Conservation (phyloP, 1,139 yeast genomes). For the Candida sanyaensis region DNA sequence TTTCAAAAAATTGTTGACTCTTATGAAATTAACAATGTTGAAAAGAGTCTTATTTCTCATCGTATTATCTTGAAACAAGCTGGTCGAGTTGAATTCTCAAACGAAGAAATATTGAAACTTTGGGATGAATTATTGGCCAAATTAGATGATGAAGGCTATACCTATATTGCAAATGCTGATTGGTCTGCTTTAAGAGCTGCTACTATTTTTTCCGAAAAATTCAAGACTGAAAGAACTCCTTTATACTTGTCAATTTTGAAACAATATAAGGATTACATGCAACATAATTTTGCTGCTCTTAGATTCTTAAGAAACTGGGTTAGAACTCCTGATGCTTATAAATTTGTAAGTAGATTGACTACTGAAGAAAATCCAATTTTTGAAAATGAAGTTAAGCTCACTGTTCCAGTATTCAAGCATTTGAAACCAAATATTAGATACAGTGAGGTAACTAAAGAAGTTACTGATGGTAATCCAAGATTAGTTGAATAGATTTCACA, state of each 20-base stretch:
- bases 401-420: conserved; percentile 26
- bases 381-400: conserved; percentile 21
- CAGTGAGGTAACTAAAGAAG: conserved; percentile 21
- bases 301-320: conserved; percentile 39
- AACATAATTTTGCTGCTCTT: conserved; percentile 33
- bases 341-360: conserved; percentile 23
- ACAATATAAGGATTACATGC: conserved; percentile 48
- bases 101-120: conserved; percentile 53
- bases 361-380: conserved; percentile 20
- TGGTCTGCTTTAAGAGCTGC: conserved; percentile 88
- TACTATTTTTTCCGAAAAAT: conserved; percentile 53
- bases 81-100: conserved; percentile 62
- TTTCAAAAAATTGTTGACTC: conserved; percentile 65
- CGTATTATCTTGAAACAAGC: conserved; percentile 77
- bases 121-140: conserved; percentile 62
- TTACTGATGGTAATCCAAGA: conserved; percentile 15
- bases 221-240: conserved; percentile 43
- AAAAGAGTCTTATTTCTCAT: conserved; percentile 69
- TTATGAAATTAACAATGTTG: conserved; percentile 59
- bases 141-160: conserved; percentile 56
- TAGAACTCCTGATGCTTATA: conserved; percentile 23
- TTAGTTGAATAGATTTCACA: conserved; percentile 7
- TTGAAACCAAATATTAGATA: conserved; percentile 35
- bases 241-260: conserved; percentile 62
- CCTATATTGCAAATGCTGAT: conserved; percentile 77